Base-by-base conservation (phyloP, 768 basidiomycete genomes). In the Boletus insuetus region DNA sequence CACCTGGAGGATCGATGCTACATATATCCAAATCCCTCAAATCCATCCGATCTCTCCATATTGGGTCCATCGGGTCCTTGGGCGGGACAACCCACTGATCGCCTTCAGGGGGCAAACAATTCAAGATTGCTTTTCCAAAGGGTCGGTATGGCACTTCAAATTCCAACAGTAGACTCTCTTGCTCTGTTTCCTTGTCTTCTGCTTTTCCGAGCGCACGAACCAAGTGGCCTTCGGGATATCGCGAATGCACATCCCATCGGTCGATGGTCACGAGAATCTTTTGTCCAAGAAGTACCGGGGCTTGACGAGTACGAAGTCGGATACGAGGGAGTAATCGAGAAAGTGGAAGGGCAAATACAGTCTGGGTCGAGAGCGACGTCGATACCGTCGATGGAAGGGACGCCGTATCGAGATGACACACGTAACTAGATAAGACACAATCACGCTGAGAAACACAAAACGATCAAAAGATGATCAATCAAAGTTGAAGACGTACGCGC, bases 261-360 rank as follows among this genome's bases (percentile, higher is more conserved):
- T 99, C 97, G 63, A 98, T 92, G 3, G 91, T 87, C 41, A 98
- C 93, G 24, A 99, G 83, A 60, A 99, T 96, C 70, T 99, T 98
- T 69, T 99, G 95, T 37, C 86, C 84, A 17, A 97, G 71, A 16
- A 99, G 84, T 2, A 82, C 71, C 0, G 94, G 90, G 1, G 94
- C 95, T 76, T 99, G 97, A 7, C 97, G 89, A 0, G 97, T 99
- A 35, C 94, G 86, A 40, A 99, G 78, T 26, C 95, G 87, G 64
- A 98, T 98, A 43, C 94, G 89, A 1, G 97, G 97, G 49, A 98
- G 84, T 13, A 91, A 79, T 9, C 91, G 83, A 12, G 94, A 95
- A 38, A 96, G 87, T 0, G 97, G 96, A 3, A 91, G 92, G 1
- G 94, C 96, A 68, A 98, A 94, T 29, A 98, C 89, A 1, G 94